Percentiles rank a stretch among this genome's conserved stretches.
Evolutionary conservation across 805 yeast species (phyloP).

Genomic region (Ogataea wickerhamii): DNA sequence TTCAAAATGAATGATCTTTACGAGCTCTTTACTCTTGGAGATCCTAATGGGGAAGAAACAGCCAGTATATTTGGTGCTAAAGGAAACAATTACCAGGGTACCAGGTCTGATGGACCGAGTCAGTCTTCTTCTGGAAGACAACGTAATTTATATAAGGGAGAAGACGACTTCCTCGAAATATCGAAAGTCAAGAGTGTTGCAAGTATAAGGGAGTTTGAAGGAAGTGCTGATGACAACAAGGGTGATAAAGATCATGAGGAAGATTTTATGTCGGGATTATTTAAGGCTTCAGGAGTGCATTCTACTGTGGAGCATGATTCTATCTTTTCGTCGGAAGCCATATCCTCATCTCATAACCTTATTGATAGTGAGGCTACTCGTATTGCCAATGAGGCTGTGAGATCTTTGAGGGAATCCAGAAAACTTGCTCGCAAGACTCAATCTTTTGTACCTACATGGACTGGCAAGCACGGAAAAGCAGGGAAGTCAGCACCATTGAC

Average conservation of each 20-base stretch:
- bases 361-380: conserved; percentile 62
- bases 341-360: conserved; percentile 46
- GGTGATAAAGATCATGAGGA: conserved; percentile 45
- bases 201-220: conserved; percentile 60
- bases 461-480: conserved; percentile 86
- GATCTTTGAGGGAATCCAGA: conserved; percentile 60
- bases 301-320: conserved; percentile 78
- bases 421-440: conserved; percentile 41
- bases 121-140: neutral
- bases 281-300: conserved; percentile 62
- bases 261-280: conserved; percentile 69
- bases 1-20: conserved; percentile 90
- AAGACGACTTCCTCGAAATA: conserved; percentile 67
- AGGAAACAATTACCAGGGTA: conserved; percentile 33
- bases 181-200: conserved; percentile 70
- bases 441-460: conserved; percentile 93
- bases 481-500: conserved; percentile 40
- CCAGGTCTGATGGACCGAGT: conserved; percentile 32
- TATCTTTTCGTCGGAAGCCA: conserved; percentile 44
- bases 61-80: conserved; percentile 50
- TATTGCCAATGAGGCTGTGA: conserved; percentile 60
- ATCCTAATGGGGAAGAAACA: conserved; percentile 61
- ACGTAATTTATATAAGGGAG: conserved; percentile 23
- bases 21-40: conserved; percentile 83
- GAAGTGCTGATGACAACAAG: conserved; percentile 37